Evolutionary conservation across 371 early-diverging fungal species (phyloP), one percentile per base, ranked within the genome.

Genomic region (Mucor indicus): DNA sequence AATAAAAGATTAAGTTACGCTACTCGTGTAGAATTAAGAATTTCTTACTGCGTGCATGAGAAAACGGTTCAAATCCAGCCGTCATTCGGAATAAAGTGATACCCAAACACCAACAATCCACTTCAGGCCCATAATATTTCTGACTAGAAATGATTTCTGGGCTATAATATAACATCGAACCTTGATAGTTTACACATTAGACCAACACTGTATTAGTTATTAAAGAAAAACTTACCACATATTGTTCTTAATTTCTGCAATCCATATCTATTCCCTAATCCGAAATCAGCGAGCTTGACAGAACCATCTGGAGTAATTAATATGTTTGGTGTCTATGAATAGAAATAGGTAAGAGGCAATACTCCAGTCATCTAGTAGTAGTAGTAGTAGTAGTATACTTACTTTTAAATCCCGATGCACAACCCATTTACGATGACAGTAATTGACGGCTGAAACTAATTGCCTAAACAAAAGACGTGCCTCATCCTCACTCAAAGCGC

Each of bases 1-100:
- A 15, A 23, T 23, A 29, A 37, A 44, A 36, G 17, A n/a, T n/a
- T n/a, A n/a, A n/a, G n/a, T n/a, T n/a, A n/a, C n/a, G n/a, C n/a
- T n/a, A n/a, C n/a, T n/a, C n/a, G n/a, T n/a, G n/a, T n/a, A n/a
- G n/a, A n/a, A n/a, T n/a, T 17, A 25, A 16, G 22, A 15, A 37
- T 37, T 30, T n/a, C 63, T 67, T 67, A 70, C 75, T 74, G 33
- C 64, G 70, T 25, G 79, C 68, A 46, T 77, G 77, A 1, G 73
- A 86, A 72, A 94, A 96, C 3, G 95, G 95, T 36, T 94, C 85
- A 56, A 85, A 85, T 3, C 97, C 97, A 29, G 90, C 90, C 4
- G 90, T 85, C 77, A 95, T 83, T n/a, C 93, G 88, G 61, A 90
- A 96, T 7, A 96, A 57, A 22, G 94, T 87, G 5, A 96, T 91